Base-by-base conservation (phyloP, 2,329 filamentous ascomycete species). In the Fusarium sp. region DNA sequence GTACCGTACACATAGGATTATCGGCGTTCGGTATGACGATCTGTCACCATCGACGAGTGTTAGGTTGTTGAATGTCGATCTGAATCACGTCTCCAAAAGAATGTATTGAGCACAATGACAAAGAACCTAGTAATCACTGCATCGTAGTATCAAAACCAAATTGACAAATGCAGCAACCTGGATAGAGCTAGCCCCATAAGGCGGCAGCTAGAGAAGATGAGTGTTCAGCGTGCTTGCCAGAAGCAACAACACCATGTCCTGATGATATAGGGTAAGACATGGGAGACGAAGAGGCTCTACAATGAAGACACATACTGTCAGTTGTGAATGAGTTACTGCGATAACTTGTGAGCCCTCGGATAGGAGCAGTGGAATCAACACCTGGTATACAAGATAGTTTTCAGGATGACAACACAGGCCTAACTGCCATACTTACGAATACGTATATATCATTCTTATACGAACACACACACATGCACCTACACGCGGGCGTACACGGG, bases 1-100 rank as follows among this genome's bases (percentile, higher is more conserved):
- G 2, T 10, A 10, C 3, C 5, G 27, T 10, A 13, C 3, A 13
- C 2, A 10, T 11, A 11, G 22, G 11, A n/a, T n/a, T 2, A n/a
- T 52, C 10, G 24, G 7, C 3, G 10, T 29, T 29, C 10, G 48
- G 48, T 7, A 27, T 50, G 18, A 29, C 9, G 24, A 29, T 50
- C 9, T 4, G 16, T 50, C 24, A 50, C 5, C 7, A 29, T 29
- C 5, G 16, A 29, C 16, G 22, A 52, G 48, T 52, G 48, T 52
- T 16, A 2, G 9, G 45, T 24, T 18, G 43, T 18, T 6, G 8
- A 10, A 9, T 48, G 43, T 48, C 6, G 43, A 48, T 48, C 43
- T 24, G 14, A 48, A 48, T 24, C 14, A 27, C 14, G 8, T 18
- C 43, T 18, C 43, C 8, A 48, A 24, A 48, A 10, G 14, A 48